A percentile compares a stretch with the other conserved stretches of the same genome.
Evolutionary conservation across 345 rosid genomes (phyloP).

Genomic region (Moricandia moricandioides): DNA sequence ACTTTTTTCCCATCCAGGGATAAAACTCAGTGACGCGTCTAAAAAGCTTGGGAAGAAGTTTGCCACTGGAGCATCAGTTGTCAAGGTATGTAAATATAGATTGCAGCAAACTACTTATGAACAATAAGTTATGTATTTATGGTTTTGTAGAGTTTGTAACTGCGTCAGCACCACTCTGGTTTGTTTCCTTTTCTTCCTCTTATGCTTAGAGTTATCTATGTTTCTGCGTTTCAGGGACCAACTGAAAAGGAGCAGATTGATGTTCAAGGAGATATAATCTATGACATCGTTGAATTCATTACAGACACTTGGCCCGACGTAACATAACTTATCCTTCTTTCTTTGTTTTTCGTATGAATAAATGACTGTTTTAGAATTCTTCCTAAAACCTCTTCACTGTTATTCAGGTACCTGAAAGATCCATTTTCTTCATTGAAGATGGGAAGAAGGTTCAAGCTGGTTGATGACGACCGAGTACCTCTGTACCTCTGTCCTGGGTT

Average conservation of each 20-base stretch:
- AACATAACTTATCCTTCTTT: constrained; percentile 28
- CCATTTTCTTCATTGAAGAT: constrained; percentile 87
- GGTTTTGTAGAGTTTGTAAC: not conserved
- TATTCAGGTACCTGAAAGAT: constrained; percentile 72
- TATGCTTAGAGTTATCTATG: not conserved
- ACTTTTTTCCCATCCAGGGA: constrained; percentile 48
- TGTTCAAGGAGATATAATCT: constrained; percentile 94
- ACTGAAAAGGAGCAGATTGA: constrained; percentile 98
- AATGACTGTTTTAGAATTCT: not conserved
- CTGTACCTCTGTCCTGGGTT: not conserved
- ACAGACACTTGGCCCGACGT: constrained; percentile 91
- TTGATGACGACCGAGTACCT: constrained; percentile 37
- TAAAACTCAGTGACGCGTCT: constrained; percentile 90
- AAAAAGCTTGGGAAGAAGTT: constrained; percentile 96
- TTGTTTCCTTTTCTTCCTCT: not conserved
- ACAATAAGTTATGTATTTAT: not conserved
- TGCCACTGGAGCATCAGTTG: constrained; percentile 97
- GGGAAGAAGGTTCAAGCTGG: constrained; percentile 84
- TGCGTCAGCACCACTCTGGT: not conserved
- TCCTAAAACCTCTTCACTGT: not conserved
- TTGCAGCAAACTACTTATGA: not conserved
- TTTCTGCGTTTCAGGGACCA: constrained; percentile 62
- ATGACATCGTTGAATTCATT: constrained; percentile 78
- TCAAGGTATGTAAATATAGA: constrained; percentile 57
- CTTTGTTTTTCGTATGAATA: constrained; percentile 3